Evolutionary conservation across 192 early-diverging fungal genomes (phyloP).

Genomic region (Gonapodya prolifera): DNA sequence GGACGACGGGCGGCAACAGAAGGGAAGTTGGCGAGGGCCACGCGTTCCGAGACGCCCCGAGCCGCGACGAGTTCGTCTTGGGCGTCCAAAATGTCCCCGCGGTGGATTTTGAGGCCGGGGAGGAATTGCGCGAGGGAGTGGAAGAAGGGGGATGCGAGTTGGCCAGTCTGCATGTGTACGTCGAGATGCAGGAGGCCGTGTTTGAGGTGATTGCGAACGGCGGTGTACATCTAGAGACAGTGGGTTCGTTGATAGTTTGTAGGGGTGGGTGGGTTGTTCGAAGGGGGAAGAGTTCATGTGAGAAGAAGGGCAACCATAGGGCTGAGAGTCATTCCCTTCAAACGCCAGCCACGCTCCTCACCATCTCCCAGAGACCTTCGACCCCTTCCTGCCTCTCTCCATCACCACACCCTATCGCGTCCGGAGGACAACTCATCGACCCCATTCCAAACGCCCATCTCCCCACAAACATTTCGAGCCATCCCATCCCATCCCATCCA

Average conservation of each 20-base stretch:
- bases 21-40: background rate
- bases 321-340: too few species aligned
- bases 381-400: too few species aligned
- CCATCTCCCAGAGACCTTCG: too few species aligned
- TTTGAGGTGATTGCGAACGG: conserved; percentile 15
- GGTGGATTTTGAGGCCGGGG: conserved; percentile 72
- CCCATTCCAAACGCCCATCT: too few species aligned
- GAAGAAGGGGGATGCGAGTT: conserved; percentile 59
- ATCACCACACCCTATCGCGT: too few species aligned
- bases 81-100: conserved; percentile 14
- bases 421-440: too few species aligned
- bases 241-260: too few species aligned
- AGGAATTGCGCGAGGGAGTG: conserved; percentile 86
- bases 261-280: too few species aligned
- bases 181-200: conserved; percentile 24
- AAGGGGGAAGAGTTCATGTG: background rate
- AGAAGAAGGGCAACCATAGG: background rate
- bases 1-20: background rate
- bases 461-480: conserved; percentile 8
- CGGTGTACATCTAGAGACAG: conserved; percentile 11
- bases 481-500: too few species aligned
- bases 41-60: background rate
- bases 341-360: too few species aligned
- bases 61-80: conserved; percentile 9
- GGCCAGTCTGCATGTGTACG: conserved; percentile 64